A percentile compares a stretch with the other conserved stretches of the same genome.
Conservation (phyloP, 306 rosid species). For the Hippophae tibetana region DNA sequence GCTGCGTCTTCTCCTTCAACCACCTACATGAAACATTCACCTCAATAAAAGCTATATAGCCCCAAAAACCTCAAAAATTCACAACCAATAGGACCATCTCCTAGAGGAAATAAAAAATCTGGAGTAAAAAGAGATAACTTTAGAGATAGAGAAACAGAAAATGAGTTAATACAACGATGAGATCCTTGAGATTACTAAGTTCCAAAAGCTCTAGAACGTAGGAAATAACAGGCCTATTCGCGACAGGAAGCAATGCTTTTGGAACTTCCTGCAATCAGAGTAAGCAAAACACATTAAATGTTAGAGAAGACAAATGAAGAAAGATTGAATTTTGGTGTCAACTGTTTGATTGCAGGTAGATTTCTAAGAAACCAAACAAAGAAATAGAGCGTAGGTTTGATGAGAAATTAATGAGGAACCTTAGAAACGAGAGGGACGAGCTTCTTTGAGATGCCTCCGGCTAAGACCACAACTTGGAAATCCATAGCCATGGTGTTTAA, state of each 20-base stretch:
- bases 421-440: constrained; percentile 80
- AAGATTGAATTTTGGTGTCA: not conserved
- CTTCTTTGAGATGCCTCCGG: constrained; percentile 78
- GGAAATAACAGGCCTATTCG: constrained; percentile 78
- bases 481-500: constrained; percentile 35
- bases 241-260: constrained; percentile 86
- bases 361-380: not conserved
- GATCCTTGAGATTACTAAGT: constrained; percentile 75
- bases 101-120: not conserved
- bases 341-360: constrained; percentile 7
- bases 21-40: constrained; percentile 30
- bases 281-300: not conserved
- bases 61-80: too few relatives aligned
- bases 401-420: constrained; percentile 23
- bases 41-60: too few relatives aligned
- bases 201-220: constrained; percentile 80
- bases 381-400: not conserved
- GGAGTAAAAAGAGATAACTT: too few relatives aligned
- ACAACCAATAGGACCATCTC: too few relatives aligned
- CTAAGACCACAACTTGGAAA: constrained; percentile 88
- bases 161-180: constrained; percentile 61
- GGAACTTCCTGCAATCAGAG: constrained; percentile 68
- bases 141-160: not conserved
- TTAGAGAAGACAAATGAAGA: not conserved
- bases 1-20: constrained; percentile 88